Conservation (phyloP, 345 rosid species). For the Gossypium ekmanianum region DNA sequence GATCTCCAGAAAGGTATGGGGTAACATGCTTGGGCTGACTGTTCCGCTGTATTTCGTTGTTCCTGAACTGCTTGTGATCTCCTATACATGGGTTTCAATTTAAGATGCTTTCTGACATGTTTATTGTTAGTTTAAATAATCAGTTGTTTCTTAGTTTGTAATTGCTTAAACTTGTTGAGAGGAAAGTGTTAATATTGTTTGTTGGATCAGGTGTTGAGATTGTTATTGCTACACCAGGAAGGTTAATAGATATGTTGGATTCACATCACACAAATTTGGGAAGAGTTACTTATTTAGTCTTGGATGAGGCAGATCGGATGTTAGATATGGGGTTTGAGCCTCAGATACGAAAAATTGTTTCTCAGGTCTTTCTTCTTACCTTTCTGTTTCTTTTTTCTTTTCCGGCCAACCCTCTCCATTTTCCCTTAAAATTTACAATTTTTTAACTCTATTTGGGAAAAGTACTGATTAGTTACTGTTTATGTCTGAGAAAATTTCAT, state of each 20-base stretch:
- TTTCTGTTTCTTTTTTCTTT: not conserved
- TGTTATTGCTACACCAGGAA: slow-evolving; percentile 98
- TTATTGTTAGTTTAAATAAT: slow-evolving; percentile 7
- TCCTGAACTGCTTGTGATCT: slow-evolving; percentile 19
- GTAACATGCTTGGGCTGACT: slow-evolving; percentile 34
- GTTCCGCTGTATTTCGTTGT: slow-evolving; percentile 17
- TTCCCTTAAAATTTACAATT: not conserved
- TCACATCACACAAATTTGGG: slow-evolving; percentile 89
- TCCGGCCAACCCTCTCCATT: not conserved
- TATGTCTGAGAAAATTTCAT: not conserved
- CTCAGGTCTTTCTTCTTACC: slow-evolving; percentile 38
- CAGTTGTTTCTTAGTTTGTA: slow-evolving; percentile 7
- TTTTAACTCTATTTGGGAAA: not conserved
- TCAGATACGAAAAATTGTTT: slow-evolving; percentile 83
- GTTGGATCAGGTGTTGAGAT: slow-evolving; percentile 75
- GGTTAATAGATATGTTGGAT: slow-evolving; percentile 98
- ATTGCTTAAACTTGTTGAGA: slow-evolving; percentile 2
- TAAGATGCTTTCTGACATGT: slow-evolving; percentile 13
- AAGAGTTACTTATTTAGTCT: slow-evolving; percentile 91
- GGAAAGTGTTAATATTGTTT: not conserved
- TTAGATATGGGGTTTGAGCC: slow-evolving; percentile 99
- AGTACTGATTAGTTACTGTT: not conserved
- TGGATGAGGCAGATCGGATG: slow-evolving; percentile 99
- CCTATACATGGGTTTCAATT: slow-evolving; percentile 16
- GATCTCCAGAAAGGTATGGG: slow-evolving; percentile 97